Conservation (phyloP, 2,329 filamentous ascomycete species). For the Hypoxylon sp. region DNA sequence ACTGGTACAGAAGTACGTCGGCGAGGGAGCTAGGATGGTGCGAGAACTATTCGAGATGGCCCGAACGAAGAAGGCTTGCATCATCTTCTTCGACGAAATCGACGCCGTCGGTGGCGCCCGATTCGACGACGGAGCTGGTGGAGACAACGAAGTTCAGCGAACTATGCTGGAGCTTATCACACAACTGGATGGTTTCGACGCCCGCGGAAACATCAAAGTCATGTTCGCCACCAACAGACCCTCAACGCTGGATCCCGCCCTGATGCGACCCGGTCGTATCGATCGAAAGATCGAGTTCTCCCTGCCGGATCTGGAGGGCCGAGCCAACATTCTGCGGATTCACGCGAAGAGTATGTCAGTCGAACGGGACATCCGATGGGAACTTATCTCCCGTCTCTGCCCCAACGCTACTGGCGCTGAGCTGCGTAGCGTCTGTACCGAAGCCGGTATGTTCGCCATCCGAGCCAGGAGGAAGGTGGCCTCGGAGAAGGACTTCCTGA, state of each 20-base stretch:
- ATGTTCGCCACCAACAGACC: conserved; percentile 99
- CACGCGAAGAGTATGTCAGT: conserved; percentile 99
- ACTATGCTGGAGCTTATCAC: conserved; percentile 99
- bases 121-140: conserved; percentile 95
- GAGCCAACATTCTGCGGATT: conserved; percentile 96
- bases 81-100: conserved; percentile 99
- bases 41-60: conserved; percentile 99
- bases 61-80: conserved; percentile 98
- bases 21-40: conserved; percentile 98
- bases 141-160: conserved; percentile 96
- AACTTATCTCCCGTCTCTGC: conserved; percentile 95
- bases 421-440: conserved; percentile 93
- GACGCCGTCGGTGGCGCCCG: conserved; percentile 95
- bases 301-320: conserved; percentile 93
- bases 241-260: conserved; percentile 92
- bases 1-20: conserved; percentile 98
- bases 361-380: conserved; percentile 98
- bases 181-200: conserved; percentile 95
- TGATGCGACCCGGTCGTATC: conserved; percentile 97
- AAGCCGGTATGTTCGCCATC: conserved; percentile 98
- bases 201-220: conserved; percentile 97
- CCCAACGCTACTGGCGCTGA: conserved; percentile 98
- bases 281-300: conserved; percentile 99
- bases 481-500: conserved; percentile 98
- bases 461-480: conserved; percentile 94